Percentiles rank a stretch among this genome's conserved stretches.
Conservation (phyloP, 2,329 filamentous ascomycete species). For the Sporothrix dimorphospora region DNA sequence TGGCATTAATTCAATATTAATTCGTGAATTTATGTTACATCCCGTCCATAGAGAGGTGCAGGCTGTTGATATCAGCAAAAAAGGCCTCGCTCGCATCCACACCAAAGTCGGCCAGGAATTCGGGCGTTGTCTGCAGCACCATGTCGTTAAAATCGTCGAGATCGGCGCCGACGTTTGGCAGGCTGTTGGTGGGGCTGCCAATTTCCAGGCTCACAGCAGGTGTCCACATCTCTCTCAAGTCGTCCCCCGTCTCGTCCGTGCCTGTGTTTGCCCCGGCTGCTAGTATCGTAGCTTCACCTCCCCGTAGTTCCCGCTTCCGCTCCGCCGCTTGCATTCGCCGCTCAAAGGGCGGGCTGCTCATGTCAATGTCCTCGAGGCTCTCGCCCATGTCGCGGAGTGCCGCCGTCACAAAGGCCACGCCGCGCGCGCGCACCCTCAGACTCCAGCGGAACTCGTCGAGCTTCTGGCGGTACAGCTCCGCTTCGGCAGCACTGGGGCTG, state of each 20-base stretch:
- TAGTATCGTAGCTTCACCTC: neutral
- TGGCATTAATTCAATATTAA: neutral
- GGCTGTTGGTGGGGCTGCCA: neutral
- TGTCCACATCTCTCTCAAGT: neutral
- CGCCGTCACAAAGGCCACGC: constrained; percentile 45
- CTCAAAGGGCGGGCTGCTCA: constrained; percentile 20
- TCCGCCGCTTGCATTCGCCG: neutral
- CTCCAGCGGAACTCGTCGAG: constrained; percentile 49
- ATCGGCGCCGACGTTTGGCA: too few relatives aligned
- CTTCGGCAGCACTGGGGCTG: constrained; percentile 44
- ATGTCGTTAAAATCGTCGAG: neutral
- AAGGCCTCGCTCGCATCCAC: constrained; percentile 17
- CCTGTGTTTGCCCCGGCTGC: neutral
- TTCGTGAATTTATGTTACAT: neutral
- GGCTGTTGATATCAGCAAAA: constrained; percentile 42
- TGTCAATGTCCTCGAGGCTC: constrained; percentile 32
- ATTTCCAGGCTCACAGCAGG: neutral
- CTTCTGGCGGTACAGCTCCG: constrained; percentile 45
- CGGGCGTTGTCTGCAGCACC: constrained; percentile 18
- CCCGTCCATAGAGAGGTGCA: neutral
- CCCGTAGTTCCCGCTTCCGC: neutral
- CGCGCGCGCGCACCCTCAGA: constrained; percentile 46
- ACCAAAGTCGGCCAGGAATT: constrained; percentile 21
- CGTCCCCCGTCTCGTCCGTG: neutral
- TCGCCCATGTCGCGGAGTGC: constrained; percentile 46